Evolutionary conservation across 805 yeast genomes (phyloP).

Genomic region (Candida golubevii): DNA sequence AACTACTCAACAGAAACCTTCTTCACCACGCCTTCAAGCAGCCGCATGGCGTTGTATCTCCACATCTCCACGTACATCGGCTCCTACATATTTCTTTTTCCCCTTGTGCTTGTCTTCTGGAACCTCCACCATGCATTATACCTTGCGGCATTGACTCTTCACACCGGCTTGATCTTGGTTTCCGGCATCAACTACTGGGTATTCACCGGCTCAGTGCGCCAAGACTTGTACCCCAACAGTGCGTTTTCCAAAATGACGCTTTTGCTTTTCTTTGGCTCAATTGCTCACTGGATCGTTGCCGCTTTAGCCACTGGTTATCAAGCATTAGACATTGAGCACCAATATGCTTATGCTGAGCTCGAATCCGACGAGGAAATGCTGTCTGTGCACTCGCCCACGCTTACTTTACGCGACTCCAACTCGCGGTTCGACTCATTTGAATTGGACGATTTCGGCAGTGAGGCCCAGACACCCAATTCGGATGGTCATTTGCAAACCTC

Average conservation of each 20-base stretch:
- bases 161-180: constrained; percentile 41
- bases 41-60: constrained; percentile 46
- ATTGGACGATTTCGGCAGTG: constrained; percentile 13
- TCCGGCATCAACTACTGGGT: constrained; percentile 55
- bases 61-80: constrained; percentile 48
- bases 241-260: constrained; percentile 65
- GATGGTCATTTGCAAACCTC: constrained; percentile 24
- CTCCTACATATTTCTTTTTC: constrained; percentile 57
- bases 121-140: constrained; percentile 50
- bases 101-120: constrained; percentile 62
- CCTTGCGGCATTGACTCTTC: constrained; percentile 27
- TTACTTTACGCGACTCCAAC: constrained; percentile 13
- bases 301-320: constrained; percentile 44
- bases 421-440: constrained; percentile 21
- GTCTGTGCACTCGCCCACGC: constrained; percentile 12
- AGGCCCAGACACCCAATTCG: no score
- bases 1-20: constrained; percentile 72
- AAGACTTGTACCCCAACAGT: constrained; percentile 68
- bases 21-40: constrained; percentile 50
- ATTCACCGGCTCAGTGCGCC: constrained; percentile 51
- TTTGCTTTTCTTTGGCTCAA: constrained; percentile 50
- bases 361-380: constrained; percentile 15
- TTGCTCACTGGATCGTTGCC: constrained; percentile 54
- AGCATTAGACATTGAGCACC: constrained; percentile 20
- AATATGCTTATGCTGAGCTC: constrained; percentile 13